phyloP scores from a whole-genome alignment of 2,329 filamentous ascomycete genomes.

The Podosphaera fusca region DNA sequence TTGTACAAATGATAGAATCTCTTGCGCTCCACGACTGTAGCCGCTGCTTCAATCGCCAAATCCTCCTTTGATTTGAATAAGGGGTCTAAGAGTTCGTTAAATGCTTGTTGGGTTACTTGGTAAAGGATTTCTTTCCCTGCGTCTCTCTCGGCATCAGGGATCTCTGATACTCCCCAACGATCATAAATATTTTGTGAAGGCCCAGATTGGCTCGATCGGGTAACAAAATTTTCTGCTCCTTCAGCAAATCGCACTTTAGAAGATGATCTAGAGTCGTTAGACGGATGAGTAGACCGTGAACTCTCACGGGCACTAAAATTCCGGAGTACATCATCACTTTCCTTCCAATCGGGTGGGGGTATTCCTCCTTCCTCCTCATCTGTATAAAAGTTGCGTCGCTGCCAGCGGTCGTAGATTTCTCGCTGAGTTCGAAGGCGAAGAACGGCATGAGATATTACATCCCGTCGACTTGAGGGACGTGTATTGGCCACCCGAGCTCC shows the following conservation, averaged over 20 bases:
- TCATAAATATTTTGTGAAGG: constrained; percentile 52
- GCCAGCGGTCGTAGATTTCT: constrained; percentile 46
- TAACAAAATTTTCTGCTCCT: constrained; percentile 44
- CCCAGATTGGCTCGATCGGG: constrained; percentile 46
- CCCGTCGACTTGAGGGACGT: constrained; percentile 5
- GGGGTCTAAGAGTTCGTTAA: constrained; percentile 76
- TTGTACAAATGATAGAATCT: constrained; percentile 28
- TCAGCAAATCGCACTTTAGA: constrained; percentile 62
- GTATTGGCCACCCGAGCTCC: constrained; percentile 10
- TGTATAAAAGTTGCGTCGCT: constrained; percentile 55
- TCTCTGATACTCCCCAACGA: constrained; percentile 55
- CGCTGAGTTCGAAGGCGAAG: constrained; percentile 9
- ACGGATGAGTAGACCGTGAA: constrained; percentile 21
- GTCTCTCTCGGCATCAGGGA: constrained; percentile 60
- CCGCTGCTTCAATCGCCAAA: constrained; percentile 41
- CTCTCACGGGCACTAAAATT: constrained; percentile 17
- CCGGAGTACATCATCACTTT: constrained; percentile 30
- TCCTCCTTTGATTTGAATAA: constrained; percentile 70
- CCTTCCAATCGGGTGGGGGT: constrained; percentile 39
- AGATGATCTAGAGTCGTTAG: constrained; percentile 36
- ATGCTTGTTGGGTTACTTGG: constrained; percentile 73
- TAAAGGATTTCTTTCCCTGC: constrained; percentile 57
- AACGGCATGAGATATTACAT: constrained; percentile 11
- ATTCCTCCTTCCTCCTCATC: constrained; percentile 61
- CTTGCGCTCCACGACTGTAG: constrained; percentile 37